Conservation (phyloP, 176 grass and related monocot genomes). For the Phyllostachys edulis region DNA sequence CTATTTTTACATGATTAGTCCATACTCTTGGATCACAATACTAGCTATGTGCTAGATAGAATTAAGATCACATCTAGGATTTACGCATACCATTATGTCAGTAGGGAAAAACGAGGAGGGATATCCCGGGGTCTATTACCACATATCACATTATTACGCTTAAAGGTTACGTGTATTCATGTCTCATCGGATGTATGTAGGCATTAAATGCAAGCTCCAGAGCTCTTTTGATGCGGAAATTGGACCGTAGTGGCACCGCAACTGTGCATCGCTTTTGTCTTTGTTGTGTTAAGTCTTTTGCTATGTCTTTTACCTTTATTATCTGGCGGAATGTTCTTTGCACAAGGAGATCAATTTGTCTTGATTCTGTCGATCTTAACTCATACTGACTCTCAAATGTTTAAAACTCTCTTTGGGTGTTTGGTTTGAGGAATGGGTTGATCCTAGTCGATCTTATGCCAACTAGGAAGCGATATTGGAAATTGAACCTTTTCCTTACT, state of each 20-base stretch:
- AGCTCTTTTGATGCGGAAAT: slow-evolving; percentile 87
- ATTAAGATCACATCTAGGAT: not conserved
- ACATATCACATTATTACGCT: not conserved
- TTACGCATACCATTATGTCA: not conserved
- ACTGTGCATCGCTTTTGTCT: slow-evolving; percentile 42
- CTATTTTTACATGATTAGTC: not conserved
- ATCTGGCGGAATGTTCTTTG: not conserved
- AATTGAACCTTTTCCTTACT: not conserved
- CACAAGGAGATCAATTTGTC: not conserved
- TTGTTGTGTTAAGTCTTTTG: not conserved
- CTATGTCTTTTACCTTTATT: not conserved
- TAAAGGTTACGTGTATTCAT: not conserved
- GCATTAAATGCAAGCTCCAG: slow-evolving; percentile 91
- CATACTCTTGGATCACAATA: not conserved
- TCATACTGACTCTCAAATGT: not conserved
- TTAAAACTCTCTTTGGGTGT: not conserved
- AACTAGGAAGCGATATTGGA: not conserved
- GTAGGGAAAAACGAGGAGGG: not conserved
- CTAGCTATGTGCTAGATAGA: not conserved
- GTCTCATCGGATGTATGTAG: slow-evolving; percentile 38
- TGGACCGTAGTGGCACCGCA: slow-evolving; percentile 82
- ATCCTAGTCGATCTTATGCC: not conserved
- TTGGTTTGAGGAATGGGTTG: not conserved
- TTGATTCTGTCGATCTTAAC: not conserved
- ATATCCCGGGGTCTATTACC: not conserved